Base-by-base conservation (phyloP, 1,139 yeast genomes). In the Pneumocystis wakefieldiae region DNA sequence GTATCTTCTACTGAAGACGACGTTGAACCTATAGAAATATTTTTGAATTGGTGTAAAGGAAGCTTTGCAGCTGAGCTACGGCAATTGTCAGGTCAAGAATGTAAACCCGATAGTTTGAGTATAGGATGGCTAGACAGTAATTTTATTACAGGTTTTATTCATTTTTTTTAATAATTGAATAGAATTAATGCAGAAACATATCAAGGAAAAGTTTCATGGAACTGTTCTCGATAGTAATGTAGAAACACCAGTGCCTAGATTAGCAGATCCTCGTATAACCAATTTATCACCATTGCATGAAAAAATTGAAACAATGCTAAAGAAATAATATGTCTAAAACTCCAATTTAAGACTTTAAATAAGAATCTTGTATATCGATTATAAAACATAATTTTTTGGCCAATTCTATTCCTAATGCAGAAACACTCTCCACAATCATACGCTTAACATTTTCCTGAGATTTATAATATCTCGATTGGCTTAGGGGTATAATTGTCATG, bases 1-100 rank as follows among this genome's bases (percentile, higher is more conserved):
- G 53, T 35, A 39, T 59, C 38, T 15, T 62, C 82, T 10, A 70
- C 72, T 7, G 75, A 76, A 60, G 75, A 73, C 60, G 73, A 71
- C 24, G 69, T 64, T 57, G 64, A 65, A n/a, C 83, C 82, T 0
- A 75, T 78, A 66, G 71, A 73, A 37, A 73, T 73, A 55, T 80
- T 83, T 66, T 71, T 80, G 55, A 75, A 75, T 3, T 83, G 86
- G 86, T 77, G 79, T 29, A 71, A 74, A 42, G 59, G 66, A 14
- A 61, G 59, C 29, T 61, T 57, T 17, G 59, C 64, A 12, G 59
- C 55, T 5, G 63, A 62, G 10, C 59, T 62, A 59, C 62, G 67
- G 10, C 57, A 63, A 10, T 57, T 65, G 17, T 62, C 67, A 12
- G 67, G 59, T 24, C 55, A 48, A 48, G 55, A 48, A 24, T 48